Base-by-base conservation (phyloP, 768 basidiomycete genomes). In the Mycena belliarum region DNA sequence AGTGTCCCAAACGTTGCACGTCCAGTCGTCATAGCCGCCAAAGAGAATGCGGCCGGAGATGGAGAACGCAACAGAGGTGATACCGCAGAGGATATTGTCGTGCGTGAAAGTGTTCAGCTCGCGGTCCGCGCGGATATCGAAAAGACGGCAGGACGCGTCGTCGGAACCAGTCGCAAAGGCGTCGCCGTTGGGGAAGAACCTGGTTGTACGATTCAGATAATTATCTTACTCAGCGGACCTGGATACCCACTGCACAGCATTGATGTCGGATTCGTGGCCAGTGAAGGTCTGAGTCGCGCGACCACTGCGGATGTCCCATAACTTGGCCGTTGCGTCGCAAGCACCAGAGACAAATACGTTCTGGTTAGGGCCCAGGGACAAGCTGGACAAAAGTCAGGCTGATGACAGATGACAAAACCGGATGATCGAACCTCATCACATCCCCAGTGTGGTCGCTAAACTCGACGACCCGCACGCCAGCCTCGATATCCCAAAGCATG, bases 401-500 rank as follows among this genome's bases (percentile, higher is more conserved):
- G 64, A 60, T 38, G 63, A 63, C 32, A 40, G 41, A 28, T 40
- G 38, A 49, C 42, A 41, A 52, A 10, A 53, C 40, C 28, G n/a
- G 40, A 50, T 25, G 24, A 25, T 70, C 82, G 66, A 68, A 96
- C 96, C 95, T 98, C 96, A 99, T 99, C 59, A 99, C 96, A 77
- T 99, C 96, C 41, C 97, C 96, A 16, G 97, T 98, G 71, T 99
- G 96, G 74, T 99, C 96, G 69, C 92, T 97, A 74, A 99, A 99
- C 76, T 98, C 97, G 66, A 96, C 91, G n/a, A 95, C 91, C 61
- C 96, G 80, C 2, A 96, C 94, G 63, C 96, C 97, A 24, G 94
- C 93, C 74, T 99, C 96, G 59, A 99, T 93, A 74, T 99, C 96
- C 96, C 97, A 99, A 26, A 98, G 82, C 95, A 99, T 98, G 73